Evolutionary conservation across 2,329 filamentous ascomycete species (phyloP).

Genomic region (Coniochaeta hoffmannii): DNA sequence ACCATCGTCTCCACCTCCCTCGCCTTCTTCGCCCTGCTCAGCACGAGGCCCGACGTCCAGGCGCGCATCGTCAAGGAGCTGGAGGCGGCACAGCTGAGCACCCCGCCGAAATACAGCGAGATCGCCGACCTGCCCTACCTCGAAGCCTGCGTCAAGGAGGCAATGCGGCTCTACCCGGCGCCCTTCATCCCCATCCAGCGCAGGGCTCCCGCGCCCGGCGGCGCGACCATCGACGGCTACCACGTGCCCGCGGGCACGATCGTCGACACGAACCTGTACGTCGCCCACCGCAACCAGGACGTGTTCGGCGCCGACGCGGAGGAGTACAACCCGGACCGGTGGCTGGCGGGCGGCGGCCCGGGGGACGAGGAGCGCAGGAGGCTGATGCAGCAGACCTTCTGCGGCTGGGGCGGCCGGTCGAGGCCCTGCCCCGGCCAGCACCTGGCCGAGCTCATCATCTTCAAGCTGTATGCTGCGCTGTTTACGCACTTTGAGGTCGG

Average conservation of each 20-base stretch:
- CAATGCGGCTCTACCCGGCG: constrained; percentile 42
- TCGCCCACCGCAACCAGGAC: constrained; percentile 39
- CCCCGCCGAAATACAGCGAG: constrained; percentile 16
- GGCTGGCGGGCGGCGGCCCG: no score
- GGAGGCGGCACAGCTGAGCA: not conserved
- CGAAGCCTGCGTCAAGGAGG: constrained; percentile 40
- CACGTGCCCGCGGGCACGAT: constrained; percentile 35
- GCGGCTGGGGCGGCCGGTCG: constrained; percentile 44
- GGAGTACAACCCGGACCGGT: constrained; percentile 37
- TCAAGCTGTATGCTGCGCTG: constrained; percentile 33
- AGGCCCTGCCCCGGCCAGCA: constrained; percentile 42
- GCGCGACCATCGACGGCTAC: constrained; percentile 29
- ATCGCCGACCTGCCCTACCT: constrained; percentile 23
- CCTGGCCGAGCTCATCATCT: constrained; percentile 42
- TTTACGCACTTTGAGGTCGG: constrained; percentile 36
- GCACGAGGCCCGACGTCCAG: no score
- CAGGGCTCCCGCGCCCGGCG: constrained; percentile 30
- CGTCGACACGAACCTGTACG: constrained; percentile 42
- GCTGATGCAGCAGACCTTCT: constrained; percentile 38
- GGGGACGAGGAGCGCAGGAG: constrained; percentile 13
- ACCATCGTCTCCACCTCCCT: no score
- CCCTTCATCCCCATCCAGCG: constrained; percentile 31
- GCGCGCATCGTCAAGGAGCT: no score
- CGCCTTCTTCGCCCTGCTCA: no score
- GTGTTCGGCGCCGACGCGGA: constrained; percentile 41